phyloP scores from a whole-genome alignment of 768 basidiomycete species.

The Macrolepiota albuminosa region DNA sequence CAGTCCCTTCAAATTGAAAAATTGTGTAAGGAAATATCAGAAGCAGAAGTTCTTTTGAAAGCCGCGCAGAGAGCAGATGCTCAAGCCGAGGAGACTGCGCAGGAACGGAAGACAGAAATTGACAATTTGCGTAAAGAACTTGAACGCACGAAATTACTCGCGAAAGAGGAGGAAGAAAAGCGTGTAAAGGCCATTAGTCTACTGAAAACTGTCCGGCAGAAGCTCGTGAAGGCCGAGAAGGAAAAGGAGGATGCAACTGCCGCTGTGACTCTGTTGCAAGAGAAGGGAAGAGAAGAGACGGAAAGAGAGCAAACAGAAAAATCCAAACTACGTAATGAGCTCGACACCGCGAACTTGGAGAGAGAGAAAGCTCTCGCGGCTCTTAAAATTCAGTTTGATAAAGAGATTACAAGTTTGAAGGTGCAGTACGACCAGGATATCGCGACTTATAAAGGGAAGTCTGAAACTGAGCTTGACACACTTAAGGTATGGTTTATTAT shows the following conservation, averaged over 20 bases:
- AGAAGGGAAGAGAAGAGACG: slow-evolving; percentile 49
- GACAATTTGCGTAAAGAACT: slow-evolving; percentile 61
- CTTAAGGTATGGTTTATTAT: slow-evolving; percentile 51
- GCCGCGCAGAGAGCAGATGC: slow-evolving; percentile 47
- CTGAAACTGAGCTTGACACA: slow-evolving; percentile 71
- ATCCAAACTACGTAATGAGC: slow-evolving; percentile 53
- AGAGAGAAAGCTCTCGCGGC: slow-evolving; percentile 58
- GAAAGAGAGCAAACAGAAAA: slow-evolving; percentile 54
- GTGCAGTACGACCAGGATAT: slow-evolving; percentile 77
- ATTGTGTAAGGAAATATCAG: slow-evolving; percentile 61
- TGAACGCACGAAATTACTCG: slow-evolving; percentile 50
- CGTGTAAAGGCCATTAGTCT: slow-evolving; percentile 89
- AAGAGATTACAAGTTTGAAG: slow-evolving; percentile 53
- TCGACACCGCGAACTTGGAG: slow-evolving; percentile 56
- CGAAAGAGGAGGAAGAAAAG: slow-evolving; percentile 97
- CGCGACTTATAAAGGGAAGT: slow-evolving; percentile 57
- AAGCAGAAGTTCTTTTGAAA: slow-evolving; percentile 65
- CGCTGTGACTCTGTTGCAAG: slow-evolving; percentile 47
- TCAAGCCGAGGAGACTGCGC: slow-evolving; percentile 43
- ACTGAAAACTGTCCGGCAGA: slow-evolving; percentile 93
- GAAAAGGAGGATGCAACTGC: slow-evolving; percentile 77
- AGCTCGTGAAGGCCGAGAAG: slow-evolving; percentile 95
- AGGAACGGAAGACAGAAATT: slow-evolving; percentile 50
- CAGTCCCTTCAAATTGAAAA: slow-evolving; percentile 70
- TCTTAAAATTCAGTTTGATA: slow-evolving; percentile 66